Evolutionary conservation across 208 protist species (phyloP).

Genomic region (Acanthamoeba healyi): DNA sequence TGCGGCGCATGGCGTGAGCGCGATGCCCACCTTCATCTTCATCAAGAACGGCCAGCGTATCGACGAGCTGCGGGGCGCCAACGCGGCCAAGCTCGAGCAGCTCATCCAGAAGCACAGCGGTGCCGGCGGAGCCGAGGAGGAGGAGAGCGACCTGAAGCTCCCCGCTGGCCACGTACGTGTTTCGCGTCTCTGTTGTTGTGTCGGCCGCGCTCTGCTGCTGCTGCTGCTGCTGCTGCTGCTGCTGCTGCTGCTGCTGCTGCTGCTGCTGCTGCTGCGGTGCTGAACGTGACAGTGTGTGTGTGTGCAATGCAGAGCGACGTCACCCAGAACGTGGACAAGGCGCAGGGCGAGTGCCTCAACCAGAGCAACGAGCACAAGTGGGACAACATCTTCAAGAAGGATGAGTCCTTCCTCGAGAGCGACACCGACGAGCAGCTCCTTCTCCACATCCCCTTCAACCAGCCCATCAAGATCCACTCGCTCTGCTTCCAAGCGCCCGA

Average conservation of each 20-base stretch:
- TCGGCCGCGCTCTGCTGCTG: not conserved
- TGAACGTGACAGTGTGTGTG: too few relatives aligned
- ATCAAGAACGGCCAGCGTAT: conserved; percentile 83
- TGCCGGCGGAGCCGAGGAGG: not conserved
- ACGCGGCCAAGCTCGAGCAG: conserved; percentile 66
- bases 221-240: too few relatives aligned
- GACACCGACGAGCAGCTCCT: conserved; percentile 84
- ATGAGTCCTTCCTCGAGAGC: conserved; percentile 75
- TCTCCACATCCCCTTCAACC: conserved; percentile 80
- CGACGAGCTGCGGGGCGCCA: conserved; percentile 79
- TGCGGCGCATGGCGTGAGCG: conserved; percentile 65
- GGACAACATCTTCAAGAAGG: conserved; percentile 73
- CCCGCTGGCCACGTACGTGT: conserved; percentile 46
- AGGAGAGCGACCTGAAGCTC: not conserved
- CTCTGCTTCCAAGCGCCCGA: conserved; percentile 73
- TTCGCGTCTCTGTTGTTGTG: not conserved
- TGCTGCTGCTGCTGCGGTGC: too few relatives aligned
- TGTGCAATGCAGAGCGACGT: conserved; percentile 40
- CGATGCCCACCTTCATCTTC: conserved; percentile 89
- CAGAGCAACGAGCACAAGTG: conserved; percentile 72
- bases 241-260: too few relatives aligned
- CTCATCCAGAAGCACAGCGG: conserved; percentile 75
- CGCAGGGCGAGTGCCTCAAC: conserved; percentile 78
- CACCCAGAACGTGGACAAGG: conserved; percentile 74
- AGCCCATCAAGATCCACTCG: conserved; percentile 85